Conservation (phyloP, 1,284 basidiomycete genomes). For the Papiliotrema nemorosa region DNA sequence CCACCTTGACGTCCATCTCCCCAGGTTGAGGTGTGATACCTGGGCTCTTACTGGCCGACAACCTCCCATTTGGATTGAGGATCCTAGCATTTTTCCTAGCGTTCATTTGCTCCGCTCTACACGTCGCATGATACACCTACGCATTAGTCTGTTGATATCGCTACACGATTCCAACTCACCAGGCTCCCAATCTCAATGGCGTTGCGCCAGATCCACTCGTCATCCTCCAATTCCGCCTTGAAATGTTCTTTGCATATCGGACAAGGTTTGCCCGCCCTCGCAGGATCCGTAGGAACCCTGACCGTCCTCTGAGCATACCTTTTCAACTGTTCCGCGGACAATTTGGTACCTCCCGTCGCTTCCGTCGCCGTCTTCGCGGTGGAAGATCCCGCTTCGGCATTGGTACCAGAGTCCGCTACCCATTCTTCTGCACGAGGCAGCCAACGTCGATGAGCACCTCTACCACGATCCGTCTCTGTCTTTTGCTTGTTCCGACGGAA, state of each 20-base stretch:
- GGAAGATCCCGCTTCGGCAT: constrained; percentile 33
- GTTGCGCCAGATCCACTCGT: constrained; percentile 98
- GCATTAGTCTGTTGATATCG: background rate
- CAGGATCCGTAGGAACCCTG: constrained; percentile 69
- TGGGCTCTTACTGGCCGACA: constrained; percentile 14
- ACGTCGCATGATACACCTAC: constrained; percentile 86
- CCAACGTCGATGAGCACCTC: constrained; percentile 90
- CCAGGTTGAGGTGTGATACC: constrained; percentile 16
- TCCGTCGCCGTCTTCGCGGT: constrained; percentile 9
- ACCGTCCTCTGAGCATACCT: constrained; percentile 75
- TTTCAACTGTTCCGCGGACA: constrained; percentile 66
- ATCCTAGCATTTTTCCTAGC: constrained; percentile 4
- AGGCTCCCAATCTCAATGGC: constrained; percentile 76
- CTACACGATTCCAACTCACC: constrained; percentile 53
- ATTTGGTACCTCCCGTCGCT: constrained; percentile 9
- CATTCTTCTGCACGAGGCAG: constrained; percentile 85
- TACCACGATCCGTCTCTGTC: constrained; percentile 67
- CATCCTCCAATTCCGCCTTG: constrained; percentile 93
- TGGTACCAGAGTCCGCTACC: constrained; percentile 74
- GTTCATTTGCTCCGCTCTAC: constrained; percentile 64
- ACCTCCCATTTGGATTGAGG: constrained; percentile 1
- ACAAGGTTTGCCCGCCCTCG: constrained; percentile 79
- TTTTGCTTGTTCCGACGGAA: constrained; percentile 90
- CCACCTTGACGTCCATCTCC: constrained; percentile 5
- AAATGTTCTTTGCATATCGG: constrained; percentile 95